Conservation (phyloP, 2,329 filamentous ascomycete genomes). For the Ascochyta viciae-villosae region DNA sequence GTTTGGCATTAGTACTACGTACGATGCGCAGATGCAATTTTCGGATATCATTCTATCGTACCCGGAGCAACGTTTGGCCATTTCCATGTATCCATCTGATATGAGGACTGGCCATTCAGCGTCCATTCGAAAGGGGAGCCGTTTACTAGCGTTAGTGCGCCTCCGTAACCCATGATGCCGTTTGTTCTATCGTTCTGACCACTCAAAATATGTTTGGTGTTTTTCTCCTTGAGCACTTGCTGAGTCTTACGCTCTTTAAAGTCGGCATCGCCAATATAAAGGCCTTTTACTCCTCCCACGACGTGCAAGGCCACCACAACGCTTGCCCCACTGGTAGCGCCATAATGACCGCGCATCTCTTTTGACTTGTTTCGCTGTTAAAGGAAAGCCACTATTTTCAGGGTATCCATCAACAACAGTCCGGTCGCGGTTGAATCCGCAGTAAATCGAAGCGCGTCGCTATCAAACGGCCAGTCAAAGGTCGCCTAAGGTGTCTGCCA, state of each 20-base stretch:
- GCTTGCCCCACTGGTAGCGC: not conserved
- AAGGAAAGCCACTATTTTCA: not conserved
- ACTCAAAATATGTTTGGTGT: not conserved
- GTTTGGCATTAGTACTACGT: not conserved
- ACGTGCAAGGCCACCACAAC: not conserved
- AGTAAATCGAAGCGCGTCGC: not conserved
- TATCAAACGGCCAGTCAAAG: not conserved
- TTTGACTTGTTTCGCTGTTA: conserved; percentile 1
- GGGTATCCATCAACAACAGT: not conserved
- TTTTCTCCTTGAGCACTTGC: not conserved
- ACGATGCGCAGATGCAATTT: not conserved
- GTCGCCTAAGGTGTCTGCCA: not conserved
- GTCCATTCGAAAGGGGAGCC: conserved; percentile 51
- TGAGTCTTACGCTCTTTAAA: conserved; percentile 9
- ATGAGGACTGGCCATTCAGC: conserved; percentile 37
- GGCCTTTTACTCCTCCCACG: not conserved
- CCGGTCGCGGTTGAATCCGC: not conserved
- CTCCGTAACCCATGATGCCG: conserved; percentile 29
- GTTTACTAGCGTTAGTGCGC: conserved; percentile 50
- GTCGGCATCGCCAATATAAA: not conserved
- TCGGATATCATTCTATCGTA: not conserved
- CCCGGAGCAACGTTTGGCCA: conserved; percentile 45
- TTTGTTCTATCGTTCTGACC: not conserved
- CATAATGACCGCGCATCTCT: conserved; percentile 7
- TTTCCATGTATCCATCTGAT: conserved; percentile 50